A percentile compares a stretch with the other conserved stretches of the same genome.
Conservation (phyloP, 164 flowering plant species). For the Cinnamomum chago region DNA sequence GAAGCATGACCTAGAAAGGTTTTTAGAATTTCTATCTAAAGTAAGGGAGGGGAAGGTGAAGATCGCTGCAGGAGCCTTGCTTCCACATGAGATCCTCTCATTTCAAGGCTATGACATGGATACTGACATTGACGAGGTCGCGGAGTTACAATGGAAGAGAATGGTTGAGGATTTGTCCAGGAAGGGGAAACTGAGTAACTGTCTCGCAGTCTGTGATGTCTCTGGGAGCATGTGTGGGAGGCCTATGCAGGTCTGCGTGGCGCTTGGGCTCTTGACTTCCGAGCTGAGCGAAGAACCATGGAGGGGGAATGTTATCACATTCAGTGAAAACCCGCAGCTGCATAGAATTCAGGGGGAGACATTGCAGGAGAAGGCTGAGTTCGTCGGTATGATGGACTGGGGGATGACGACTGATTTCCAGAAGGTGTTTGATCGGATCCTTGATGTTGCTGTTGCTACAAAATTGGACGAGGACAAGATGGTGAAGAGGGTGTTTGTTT, state of each 20-base stretch:
- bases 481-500: conserved; percentile 51
- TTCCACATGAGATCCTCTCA: conserved; percentile 44
- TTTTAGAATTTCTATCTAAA: conserved; percentile 23
- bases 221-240: conserved; percentile 29
- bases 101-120: conserved; percentile 2
- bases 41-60: conserved; percentile 37
- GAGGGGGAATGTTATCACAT: conserved; percentile 30
- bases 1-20: conserved; percentile 39
- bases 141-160: conserved; percentile 49
- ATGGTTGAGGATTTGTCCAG: conserved; percentile 36
- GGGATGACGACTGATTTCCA: conserved; percentile 27
- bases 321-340: conserved; percentile 25
- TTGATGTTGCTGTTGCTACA: conserved; percentile 16
- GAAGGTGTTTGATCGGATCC: conserved; percentile 30
- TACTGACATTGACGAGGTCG: conserved; percentile 23
- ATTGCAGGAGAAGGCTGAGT: conserved; percentile 13
- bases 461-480: conserved; percentile 21
- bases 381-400: conserved; percentile 26
- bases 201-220: conserved; percentile 32
- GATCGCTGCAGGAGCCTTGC: conserved; percentile 55
- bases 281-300: conserved; percentile 33
- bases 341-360: conserved; percentile 22
- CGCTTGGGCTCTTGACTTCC: conserved; percentile 28
- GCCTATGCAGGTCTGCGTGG: conserved; percentile 29
- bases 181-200: conserved; percentile 26